These are phyloP conservation scores for Verticillium albo-atrum DNA, from an alignment of 2,329 filamentous ascomycete genomes.

Conservation along the genomic window DNA sequence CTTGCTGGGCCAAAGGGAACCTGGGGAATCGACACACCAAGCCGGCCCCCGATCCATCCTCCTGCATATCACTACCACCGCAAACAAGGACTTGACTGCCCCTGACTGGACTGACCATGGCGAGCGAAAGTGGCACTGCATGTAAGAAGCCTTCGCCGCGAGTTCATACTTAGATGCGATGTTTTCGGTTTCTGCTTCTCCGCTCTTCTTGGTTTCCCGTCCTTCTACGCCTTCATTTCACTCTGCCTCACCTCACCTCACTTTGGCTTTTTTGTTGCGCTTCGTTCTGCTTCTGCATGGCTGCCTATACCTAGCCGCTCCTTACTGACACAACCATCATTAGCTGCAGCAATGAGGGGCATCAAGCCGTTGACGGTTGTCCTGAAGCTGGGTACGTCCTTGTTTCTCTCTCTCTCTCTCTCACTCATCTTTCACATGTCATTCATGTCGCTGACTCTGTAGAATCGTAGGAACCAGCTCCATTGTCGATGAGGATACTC, in stretches of 20 bases:
- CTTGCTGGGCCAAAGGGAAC: not conserved
- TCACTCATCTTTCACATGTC: not conserved
- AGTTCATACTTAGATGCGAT: not conserved
- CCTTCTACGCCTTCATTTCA: not conserved
- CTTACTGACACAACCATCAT: not conserved
- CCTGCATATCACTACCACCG: not conserved
- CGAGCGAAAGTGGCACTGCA: constrained; percentile 10
- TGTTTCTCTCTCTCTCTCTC: no score
- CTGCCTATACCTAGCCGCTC: not conserved
- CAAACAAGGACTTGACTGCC: not conserved
- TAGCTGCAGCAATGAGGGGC: constrained; percentile 55
- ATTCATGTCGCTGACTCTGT: not conserved
- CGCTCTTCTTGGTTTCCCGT: not conserved
- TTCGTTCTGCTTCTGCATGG: not conserved
- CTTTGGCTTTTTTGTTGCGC: not conserved
- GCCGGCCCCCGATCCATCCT: not conserved
- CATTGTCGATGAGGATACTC: constrained; percentile 95
- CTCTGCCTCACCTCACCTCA: not conserved
- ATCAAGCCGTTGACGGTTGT: constrained; percentile 69
- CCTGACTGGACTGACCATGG: constrained; percentile 10
- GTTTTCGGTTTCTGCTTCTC: not conserved
- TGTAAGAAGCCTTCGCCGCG: constrained; percentile 8
- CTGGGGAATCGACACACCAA: not conserved
- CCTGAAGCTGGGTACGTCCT: constrained; percentile 74
- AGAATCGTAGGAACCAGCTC: constrained; percentile 76